Evolutionary conservation across 129 eudicot genomes (phyloP), one percentile per base, ranked within the genome.

Genomic region (Mikania micrantha): DNA sequence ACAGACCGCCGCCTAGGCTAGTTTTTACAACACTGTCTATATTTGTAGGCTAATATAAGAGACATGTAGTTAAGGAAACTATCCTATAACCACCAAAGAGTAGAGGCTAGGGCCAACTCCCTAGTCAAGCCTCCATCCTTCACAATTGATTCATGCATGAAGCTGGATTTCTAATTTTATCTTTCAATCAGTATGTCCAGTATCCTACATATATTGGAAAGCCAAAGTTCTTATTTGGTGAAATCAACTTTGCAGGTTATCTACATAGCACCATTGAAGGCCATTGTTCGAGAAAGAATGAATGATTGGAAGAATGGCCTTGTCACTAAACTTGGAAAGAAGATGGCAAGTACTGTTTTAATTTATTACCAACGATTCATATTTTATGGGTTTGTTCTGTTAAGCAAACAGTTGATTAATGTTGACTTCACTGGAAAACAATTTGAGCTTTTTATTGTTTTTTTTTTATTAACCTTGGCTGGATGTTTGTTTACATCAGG

Each of bases 211-310:
- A 61, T 61, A 52, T 31, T 29, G 6, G 17, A 21, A 56, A 57
- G 32, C 48, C 28, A 34, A 57, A 21, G 63, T 47, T 75, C 45
- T 47, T 41, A 49, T 75, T 53, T 67, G 71, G 35, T 25, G 35
- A 42, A 54, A 66, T 29, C 19, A 32, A 29, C 24, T 73, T 40
- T 86, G 75, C 81, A 92, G 98, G 96, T 93, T 48, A 86, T 93
- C 48, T 93, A 93, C 60, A 88, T 93, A 78, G 98, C 98, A 70
- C 98, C 98, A n/a, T 80, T 93, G 60, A 93, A 93, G 85, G 98
- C 98, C 66, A 82, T 93, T 64, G 98, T 93, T 57, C 91, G 98
- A 70, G 98, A 93, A 81, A 78, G 98, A 79, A 88, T 93, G 92
- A 84, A 79, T 70, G 98, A 93, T 75, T 93, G 98, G 98, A 88